These are phyloP conservation scores for Blastobotrys capitulatus DNA, from an alignment of 1,139 yeast genomes.

Conservation along the genomic window DNA sequence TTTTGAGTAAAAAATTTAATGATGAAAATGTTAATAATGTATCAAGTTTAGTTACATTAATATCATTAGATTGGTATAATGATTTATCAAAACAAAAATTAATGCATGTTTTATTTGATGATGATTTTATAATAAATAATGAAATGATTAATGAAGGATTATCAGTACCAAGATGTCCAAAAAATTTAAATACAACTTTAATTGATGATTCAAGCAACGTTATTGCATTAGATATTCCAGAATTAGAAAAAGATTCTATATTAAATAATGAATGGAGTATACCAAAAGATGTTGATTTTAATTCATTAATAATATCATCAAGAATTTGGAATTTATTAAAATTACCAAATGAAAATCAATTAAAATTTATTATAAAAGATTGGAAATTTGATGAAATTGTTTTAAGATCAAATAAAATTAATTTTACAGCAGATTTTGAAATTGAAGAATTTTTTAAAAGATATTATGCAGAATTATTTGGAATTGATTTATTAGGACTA, in stretches of 20 bases:
- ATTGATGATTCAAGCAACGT: not conserved
- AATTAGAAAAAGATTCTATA: slow-evolving; percentile 6
- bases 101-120: slow-evolving; percentile 22
- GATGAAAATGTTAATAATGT: slow-evolving; percentile 1
- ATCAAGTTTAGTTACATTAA: not conserved
- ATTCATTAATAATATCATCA: slow-evolving; percentile 11
- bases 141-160: slow-evolving; percentile 32
- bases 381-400: slow-evolving; percentile 10
- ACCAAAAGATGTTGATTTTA: slow-evolving; percentile 10
- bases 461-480: slow-evolving; percentile 26
- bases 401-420: slow-evolving; percentile 17
- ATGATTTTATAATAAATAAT: slow-evolving; percentile 25
- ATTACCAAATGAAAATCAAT: slow-evolving; percentile 14
- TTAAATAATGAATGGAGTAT: slow-evolving; percentile 2
- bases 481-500: slow-evolving; percentile 13
- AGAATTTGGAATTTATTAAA: slow-evolving; percentile 32
- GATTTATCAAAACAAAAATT: slow-evolving; percentile 8
- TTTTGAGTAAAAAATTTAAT: not conserved
- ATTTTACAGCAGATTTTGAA: slow-evolving; percentile 35
- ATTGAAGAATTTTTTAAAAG: slow-evolving; percentile 31
- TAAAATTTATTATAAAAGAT: slow-evolving; percentile 18
- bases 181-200: slow-evolving; percentile 4
- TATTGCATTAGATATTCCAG: not conserved
- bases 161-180: slow-evolving; percentile 26
- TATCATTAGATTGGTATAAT: not conserved